A percentile compares a stretch with the other conserved stretches of the same genome.
These are phyloP conservation scores for Paspalum vaginatum DNA, from an alignment of 176 grass and related monocot species.

Conservation along the genomic window DNA sequence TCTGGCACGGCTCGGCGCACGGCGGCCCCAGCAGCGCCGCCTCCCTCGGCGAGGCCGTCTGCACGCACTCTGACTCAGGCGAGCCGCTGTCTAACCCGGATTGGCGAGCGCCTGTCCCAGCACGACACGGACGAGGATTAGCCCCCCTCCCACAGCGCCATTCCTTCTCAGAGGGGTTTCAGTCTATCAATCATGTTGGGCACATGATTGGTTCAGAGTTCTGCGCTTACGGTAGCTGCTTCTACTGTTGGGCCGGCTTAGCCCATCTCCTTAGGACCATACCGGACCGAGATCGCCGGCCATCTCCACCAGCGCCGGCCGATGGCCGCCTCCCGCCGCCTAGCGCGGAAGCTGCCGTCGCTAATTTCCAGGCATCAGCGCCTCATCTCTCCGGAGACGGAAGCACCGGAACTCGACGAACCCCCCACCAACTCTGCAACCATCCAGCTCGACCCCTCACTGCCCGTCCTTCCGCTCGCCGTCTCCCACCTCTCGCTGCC, in stretches of 20 bases:
- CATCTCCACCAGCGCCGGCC: not conserved
- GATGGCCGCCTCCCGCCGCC: constrained; percentile 61
- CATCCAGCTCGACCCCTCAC: constrained; percentile 45
- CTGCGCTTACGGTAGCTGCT: not conserved
- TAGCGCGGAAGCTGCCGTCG: constrained; percentile 60
- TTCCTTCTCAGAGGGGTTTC: not conserved
- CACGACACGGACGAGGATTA: too few relatives aligned
- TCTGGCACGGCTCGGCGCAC: too few relatives aligned
- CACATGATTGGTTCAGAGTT: not conserved
- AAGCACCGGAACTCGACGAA: not conserved
- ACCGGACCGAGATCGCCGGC: not conserved
- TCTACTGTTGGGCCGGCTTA: not conserved
- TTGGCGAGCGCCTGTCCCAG: too few relatives aligned
- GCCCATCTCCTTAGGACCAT: not conserved
- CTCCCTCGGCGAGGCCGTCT: too few relatives aligned
- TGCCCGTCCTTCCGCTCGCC: constrained; percentile 58
- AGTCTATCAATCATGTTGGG: not conserved
- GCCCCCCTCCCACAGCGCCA: too few relatives aligned
- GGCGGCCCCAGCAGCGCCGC: too few relatives aligned
- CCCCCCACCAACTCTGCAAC: not conserved
- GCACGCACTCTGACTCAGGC: too few relatives aligned
- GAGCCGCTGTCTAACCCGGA: too few relatives aligned
- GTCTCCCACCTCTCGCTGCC: constrained; percentile 60
- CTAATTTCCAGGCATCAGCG: constrained; percentile 73
- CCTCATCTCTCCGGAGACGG: constrained; percentile 50